Base-by-base conservation (phyloP, 2,329 filamentous ascomycete genomes). In the Bipolaris sorokiniana region DNA sequence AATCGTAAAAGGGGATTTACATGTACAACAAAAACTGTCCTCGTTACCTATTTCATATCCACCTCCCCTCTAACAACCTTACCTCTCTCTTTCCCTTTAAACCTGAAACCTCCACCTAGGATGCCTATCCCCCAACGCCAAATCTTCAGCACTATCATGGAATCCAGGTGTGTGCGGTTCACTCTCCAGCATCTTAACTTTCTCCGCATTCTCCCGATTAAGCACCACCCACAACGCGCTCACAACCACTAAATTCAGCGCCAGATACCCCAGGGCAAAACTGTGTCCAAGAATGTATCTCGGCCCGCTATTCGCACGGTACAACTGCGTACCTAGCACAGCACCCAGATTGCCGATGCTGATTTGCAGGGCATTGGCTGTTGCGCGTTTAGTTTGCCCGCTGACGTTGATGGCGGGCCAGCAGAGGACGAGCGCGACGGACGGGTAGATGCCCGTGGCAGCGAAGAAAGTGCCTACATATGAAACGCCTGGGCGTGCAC, bases 361-460 rank as follows among this genome's bases (percentile, higher is more conserved):
- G 34, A 84, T 79, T 65, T 84, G 82, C 61, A 82, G 77, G 0
- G 78, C 79, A 11, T 82, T 78, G 1, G 79, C 78, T 28, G 81
- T 79, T 3, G 82, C 78, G 41, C 80, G 79, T 67, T 85, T 85
- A 61, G 81, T 84, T 54, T 81, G 79, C 1, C 82, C 83, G 0
- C 80, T 79, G 0, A 84, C 68, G 56, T 85, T 85, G 70, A 84
- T 84, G 9, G 78, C 72, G 1, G 84, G 77, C 82, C 82, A 84
- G 2, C 76, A 78, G 15, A 84, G 68, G 11, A 75, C 72, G 13
- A 77, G 65, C 0, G 76, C 75, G 5, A 77, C 75, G 1, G 71
- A 73, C 2, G 75, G 74, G 50, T 78, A 78, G 47, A 78, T 77
- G 9, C 75, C 76, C 9, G 72, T 63, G 10, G 75, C 75, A 2